A percentile compares a stretch with the other conserved stretches of the same genome.
Conservation (phyloP, 805 yeast genomes). For the Grigorovia transvaalensis region DNA sequence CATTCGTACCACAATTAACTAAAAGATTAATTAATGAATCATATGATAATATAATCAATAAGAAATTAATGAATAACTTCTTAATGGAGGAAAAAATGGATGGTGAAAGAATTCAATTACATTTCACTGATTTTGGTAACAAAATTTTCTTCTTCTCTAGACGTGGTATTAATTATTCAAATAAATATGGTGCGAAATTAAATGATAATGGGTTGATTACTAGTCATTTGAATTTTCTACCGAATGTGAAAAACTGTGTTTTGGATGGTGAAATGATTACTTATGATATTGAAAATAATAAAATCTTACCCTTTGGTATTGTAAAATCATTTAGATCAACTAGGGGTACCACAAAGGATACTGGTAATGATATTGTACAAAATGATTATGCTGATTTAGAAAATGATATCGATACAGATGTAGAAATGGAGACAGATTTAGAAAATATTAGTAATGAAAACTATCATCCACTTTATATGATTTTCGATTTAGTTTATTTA, state of each 20-base stretch:
- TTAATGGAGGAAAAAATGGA: constrained; percentile 85
- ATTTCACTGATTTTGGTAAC: constrained; percentile 41
- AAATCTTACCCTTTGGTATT: constrained; percentile 69
- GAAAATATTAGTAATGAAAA: constrained; percentile 19
- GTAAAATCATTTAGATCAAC: constrained; percentile 34
- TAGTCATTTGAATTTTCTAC: constrained; percentile 34
- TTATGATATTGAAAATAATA: constrained; percentile 50
- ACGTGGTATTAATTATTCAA: constrained; percentile 62
- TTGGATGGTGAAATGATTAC: constrained; percentile 94
- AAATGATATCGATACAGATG: neutral
- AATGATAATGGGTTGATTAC: constrained; percentile 40
- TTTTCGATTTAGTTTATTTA: constrained; percentile 62
- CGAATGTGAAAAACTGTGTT: constrained; percentile 29
- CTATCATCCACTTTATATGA: constrained; percentile 46
- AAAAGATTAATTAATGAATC: constrained; percentile 37
- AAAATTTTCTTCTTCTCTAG: constrained; percentile 38
- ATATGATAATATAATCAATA: constrained; percentile 41
- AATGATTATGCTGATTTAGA: neutral
- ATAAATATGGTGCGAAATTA: constrained; percentile 45
- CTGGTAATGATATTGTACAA: neutral
- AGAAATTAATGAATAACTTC: constrained; percentile 36
- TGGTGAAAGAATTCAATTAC: constrained; percentile 82
- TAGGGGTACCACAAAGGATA: neutral
- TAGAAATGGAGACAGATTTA: too few species aligned
- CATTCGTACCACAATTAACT: constrained; percentile 71